Evolutionary conservation across 2,329 filamentous ascomycete genomes (phyloP).

Genomic region (Colletotrichum trifolii): DNA sequence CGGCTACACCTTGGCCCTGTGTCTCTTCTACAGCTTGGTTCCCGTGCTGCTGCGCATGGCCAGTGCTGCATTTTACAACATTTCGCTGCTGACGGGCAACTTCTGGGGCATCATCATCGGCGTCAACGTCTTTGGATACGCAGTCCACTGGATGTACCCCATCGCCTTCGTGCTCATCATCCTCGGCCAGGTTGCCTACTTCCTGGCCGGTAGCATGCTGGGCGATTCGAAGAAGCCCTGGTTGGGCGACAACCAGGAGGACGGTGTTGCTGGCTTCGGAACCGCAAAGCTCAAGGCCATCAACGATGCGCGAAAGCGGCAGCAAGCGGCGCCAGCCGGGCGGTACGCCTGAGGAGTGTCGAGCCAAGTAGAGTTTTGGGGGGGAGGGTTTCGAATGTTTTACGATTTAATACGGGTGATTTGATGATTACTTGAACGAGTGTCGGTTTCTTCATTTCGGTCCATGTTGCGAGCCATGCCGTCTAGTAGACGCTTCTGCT

Average conservation of each 20-base stretch:
- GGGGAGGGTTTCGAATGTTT: no score
- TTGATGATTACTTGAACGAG: no score
- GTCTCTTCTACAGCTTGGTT: conserved; percentile 87
- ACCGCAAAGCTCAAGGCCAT: conserved; percentile 85
- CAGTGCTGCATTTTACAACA: conserved; percentile 95
- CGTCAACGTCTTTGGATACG: conserved; percentile 82
- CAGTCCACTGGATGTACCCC: conserved; percentile 91
- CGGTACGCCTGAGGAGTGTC: no score
- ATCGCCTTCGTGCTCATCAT: conserved; percentile 96
- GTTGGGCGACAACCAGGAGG: conserved; percentile 88
- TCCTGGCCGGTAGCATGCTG: conserved; percentile 81
- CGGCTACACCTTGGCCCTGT: conserved; percentile 88
- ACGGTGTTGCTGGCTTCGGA: conserved; percentile 81
- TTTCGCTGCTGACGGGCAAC: conserved; percentile 90
- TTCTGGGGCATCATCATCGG: conserved; percentile 98
- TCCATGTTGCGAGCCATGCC: no score
- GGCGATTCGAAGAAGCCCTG: conserved; percentile 96
- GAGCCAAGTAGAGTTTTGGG: no score
- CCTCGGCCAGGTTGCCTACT: conserved; percentile 86
- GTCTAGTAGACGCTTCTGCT: no score
- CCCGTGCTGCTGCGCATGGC: conserved; percentile 91
- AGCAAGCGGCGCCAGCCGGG: conserved; percentile 17
- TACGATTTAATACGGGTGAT: no score
- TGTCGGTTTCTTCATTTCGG: no score
- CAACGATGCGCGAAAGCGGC: conserved; percentile 62